Evolutionary conservation across 768 basidiomycete genomes (phyloP), one percentile per base, ranked within the genome.

Genomic region (Tricholoma matsutake): DNA sequence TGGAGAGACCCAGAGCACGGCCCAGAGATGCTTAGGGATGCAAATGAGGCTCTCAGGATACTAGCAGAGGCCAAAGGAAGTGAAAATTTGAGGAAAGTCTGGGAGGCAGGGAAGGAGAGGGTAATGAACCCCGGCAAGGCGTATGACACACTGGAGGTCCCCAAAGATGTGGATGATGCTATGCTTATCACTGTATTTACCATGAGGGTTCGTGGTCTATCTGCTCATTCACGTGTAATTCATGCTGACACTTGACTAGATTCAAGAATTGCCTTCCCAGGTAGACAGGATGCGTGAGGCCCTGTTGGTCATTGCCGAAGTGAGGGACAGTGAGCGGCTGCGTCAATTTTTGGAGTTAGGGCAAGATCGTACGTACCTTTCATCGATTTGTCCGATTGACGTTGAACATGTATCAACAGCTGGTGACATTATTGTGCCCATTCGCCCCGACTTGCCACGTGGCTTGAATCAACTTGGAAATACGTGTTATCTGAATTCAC

Each of bases 391-490:
- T 18, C 16, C 16, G 9, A 32, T 32, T 32, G 29, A 31, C 6
- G 4, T 54, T 34, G 41, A 68, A 2, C 64, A 51, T n/a, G 41
- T 52, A 6, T 16, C 53, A 54, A 2, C 63, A 94, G 89, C 88
- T 61, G 92, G 89, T 20, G 90, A 89, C 52, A 73, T 83, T n/a
- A 67, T 76, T 22, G 70, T 75, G 6, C 76, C 80, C 35, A 83
- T 76, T 2, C 81, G 82, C 49, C 79, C 79, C 3, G 92, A 93
- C 62, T 79, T 90, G 68, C 94, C 94, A 28, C 83, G 93, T 59
- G 94, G 94, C 5, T 80, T 96, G 29, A 90, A 94, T 69, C 94
- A 96, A 68, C 81, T 93, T 20, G 92, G 92, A 54, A 94, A 94
- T 66, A 94, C 92, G 0, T 94, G 93, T 68, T 94, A 93, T 68